These are phyloP conservation scores for Cryphonectria naterciae DNA, from an alignment of 2,329 filamentous ascomycete species.

Conservation along the genomic window DNA sequence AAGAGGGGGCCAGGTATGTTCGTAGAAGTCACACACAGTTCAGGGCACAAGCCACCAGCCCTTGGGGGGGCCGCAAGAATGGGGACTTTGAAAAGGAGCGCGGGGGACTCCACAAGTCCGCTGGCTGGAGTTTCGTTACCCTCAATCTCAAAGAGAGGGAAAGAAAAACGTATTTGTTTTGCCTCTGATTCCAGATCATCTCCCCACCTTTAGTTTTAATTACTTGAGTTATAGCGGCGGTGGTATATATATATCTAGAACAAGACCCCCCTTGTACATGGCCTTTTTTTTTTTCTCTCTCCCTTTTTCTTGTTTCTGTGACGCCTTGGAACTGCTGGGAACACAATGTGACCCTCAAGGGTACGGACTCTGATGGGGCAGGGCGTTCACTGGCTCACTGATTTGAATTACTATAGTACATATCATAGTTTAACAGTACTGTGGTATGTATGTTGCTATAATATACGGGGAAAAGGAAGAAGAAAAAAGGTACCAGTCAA, in stretches of 20 bases:
- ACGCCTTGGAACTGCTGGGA: not conserved
- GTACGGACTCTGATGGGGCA: not conserved
- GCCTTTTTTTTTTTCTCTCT: too few species aligned
- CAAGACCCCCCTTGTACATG: not conserved
- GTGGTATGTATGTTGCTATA: too few species aligned
- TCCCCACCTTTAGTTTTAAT: not conserved
- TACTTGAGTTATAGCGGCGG: not conserved
- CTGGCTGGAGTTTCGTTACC: not conserved
- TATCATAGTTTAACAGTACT: not conserved
- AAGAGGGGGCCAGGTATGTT: not conserved
- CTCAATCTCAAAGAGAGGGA: not conserved
- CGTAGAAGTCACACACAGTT: not conserved
- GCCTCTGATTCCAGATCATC: not conserved
- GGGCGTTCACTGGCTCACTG: not conserved
- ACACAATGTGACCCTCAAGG: not conserved
- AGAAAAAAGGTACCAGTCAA: not conserved
- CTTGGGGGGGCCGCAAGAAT: not conserved
- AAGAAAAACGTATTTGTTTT: not conserved
- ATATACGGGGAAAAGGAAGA: not conserved
- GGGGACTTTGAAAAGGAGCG: not conserved
- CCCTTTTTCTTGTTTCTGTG: not conserved
- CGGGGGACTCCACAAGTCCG: not conserved
- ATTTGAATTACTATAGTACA: not conserved
- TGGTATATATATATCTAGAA: not conserved
- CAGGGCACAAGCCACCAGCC: not conserved